phyloP scores from a whole-genome alignment of 345 rosid genomes.

The Corymbia maculata region DNA sequence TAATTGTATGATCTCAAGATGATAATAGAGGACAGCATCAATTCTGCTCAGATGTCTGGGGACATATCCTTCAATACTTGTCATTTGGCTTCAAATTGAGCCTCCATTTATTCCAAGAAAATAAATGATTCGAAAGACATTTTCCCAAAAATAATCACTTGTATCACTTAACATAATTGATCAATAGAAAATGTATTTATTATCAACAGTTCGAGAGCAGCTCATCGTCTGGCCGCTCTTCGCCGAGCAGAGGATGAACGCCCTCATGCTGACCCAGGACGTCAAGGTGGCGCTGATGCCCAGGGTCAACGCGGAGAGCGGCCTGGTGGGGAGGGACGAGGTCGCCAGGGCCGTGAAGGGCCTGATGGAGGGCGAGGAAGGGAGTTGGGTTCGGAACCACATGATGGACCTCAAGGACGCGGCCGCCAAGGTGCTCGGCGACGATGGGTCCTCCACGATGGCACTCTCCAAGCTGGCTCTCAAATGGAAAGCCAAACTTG shows the following conservation, averaged over 20 bases:
- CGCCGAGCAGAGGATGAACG: conserved; percentile 85
- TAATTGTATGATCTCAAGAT: too few species aligned
- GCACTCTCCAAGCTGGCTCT: conserved; percentile 32
- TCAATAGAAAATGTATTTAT: too few species aligned
- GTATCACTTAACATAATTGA: too few species aligned
- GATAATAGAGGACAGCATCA: too few species aligned
- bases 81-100: too few species aligned
- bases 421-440: conserved; percentile 25
- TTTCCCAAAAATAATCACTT: too few species aligned
- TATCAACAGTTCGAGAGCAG: too few species aligned
- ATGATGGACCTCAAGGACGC: conserved; percentile 58
- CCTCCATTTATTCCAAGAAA: too few species aligned
- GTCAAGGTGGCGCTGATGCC: conserved; percentile 42
- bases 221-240: conserved; percentile 83
- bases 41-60: too few species aligned
- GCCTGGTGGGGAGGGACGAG: conserved; percentile 42
- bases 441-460: conserved; percentile 46
- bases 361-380: conserved; percentile 75
- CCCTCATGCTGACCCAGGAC: conserved; percentile 40
- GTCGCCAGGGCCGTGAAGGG: conserved; percentile 36
- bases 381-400: conserved; percentile 42
- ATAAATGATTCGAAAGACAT: too few species aligned
- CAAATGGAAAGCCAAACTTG: conserved; percentile 36
- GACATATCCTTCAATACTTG: too few species aligned
- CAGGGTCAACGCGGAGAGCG: conserved; percentile 17